Base-by-base conservation (phyloP, 2,329 filamentous ascomycete species). In the Colletotrichum somersetense region DNA sequence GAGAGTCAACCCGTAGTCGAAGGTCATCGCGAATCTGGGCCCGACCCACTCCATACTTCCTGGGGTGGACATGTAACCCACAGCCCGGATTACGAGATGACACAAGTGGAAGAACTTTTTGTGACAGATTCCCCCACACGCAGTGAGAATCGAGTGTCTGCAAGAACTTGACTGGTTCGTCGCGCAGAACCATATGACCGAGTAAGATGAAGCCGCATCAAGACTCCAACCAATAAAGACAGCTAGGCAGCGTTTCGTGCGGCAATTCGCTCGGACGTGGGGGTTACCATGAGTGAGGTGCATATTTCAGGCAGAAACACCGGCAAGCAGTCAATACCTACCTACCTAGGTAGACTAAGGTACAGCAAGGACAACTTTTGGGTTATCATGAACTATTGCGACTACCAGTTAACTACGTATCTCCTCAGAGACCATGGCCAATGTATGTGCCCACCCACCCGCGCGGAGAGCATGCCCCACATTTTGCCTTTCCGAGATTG, bases 211-310 rank as follows among this genome's bases (percentile, higher is more conserved):
- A 35, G 57, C 20, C 46, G 57, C 57, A 52, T 26, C 14, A 14
- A 5, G 16, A 20, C 18, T 42, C 20, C 20, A 8, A 18, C 68
- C 68, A 67, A 71, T 71, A 48, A 57, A 18, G 35, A 33, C 11
- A 33, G 14, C 26, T 7, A 26, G 5, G 35, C 2, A 26, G 33
- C 35, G n/a, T 65, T 52, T 53, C 26, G 11, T 42, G 52, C 48
- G 38, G 38, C 53, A 62, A 70, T 61, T 55, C 55, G 46, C 42
- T n/a, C 23, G 56, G 62, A 50, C 23, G 42, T 59, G 46, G 62
- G 48, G 55, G n/a, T 35, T 52, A 10, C 6, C 14, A 53, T 18
- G 35, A 33, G 2, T 23, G 23, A 42, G 44, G 18, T 23, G 26
- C 26, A 8, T 42, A 30, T 42, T 18, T 26, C 33, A 57, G 68